phyloP scores from a whole-genome alignment of 495 filamentous ascomycete species.

The Parachaetomium inaequale region DNA sequence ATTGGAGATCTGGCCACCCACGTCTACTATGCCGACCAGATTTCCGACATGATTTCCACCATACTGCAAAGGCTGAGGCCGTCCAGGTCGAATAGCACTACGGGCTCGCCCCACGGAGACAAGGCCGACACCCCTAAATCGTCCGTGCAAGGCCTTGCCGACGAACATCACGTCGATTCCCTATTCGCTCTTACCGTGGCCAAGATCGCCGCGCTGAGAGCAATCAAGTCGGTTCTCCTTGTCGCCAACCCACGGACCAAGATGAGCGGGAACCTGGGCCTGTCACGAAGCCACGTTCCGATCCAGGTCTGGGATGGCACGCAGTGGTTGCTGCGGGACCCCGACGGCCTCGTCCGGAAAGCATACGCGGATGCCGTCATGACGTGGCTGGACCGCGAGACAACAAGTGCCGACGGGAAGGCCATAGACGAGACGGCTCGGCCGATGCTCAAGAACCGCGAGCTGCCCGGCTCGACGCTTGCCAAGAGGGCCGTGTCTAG shows the following conservation, averaged over 20 bases:
- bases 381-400: slow-evolving; percentile 78
- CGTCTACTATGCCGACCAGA: slow-evolving; percentile 90
- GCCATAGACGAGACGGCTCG: slow-evolving; percentile 54
- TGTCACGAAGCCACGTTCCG: slow-evolving; percentile 68
- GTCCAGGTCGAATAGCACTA: slow-evolving; percentile 38
- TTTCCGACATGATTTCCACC: slow-evolving; percentile 82
- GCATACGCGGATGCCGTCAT: slow-evolving; percentile 79
- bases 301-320: slow-evolving; percentile 87
- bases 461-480: slow-evolving; percentile 30
- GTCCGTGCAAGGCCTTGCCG: slow-evolving; percentile 28
- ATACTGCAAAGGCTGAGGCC: slow-evolving; percentile 75
- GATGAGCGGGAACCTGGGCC: slow-evolving; percentile 55
- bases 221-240: slow-evolving; percentile 72
- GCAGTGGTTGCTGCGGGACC: slow-evolving; percentile 80
- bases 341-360: slow-evolving; percentile 68
- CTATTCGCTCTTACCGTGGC: slow-evolving; percentile 73
- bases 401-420: slow-evolving; percentile 61
- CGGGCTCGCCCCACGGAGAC: slow-evolving; percentile 40
- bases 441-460: slow-evolving; percentile 35
- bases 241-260: slow-evolving; percentile 68
- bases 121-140: slow-evolving; percentile 33
- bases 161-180: slow-evolving; percentile 47
- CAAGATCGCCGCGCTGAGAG: slow-evolving; percentile 70
- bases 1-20: slow-evolving; percentile 87
- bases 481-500: slow-evolving; percentile 67